Evolutionary conservation across 495 filamentous ascomycete genomes (phyloP), one percentile per base, ranked within the genome.

Genomic region (Elasticomyces elasticus): DNA sequence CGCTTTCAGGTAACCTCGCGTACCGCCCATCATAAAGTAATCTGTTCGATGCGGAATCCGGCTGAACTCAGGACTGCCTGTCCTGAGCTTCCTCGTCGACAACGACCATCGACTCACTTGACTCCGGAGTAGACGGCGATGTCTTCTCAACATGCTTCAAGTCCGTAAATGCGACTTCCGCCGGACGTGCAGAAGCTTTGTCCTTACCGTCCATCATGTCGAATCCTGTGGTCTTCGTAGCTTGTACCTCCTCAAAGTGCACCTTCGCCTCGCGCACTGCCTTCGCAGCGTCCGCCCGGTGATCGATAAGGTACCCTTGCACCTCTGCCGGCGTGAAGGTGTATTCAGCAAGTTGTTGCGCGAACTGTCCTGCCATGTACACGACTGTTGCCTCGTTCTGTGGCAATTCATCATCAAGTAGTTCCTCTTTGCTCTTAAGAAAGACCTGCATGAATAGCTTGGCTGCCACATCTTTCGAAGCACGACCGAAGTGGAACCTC

Each of bases 251-350:
- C 5, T 17, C n/a, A 19, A 43, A 43, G 40, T 43, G 20, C 40
- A 5, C 20, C 5, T 7, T 7, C 5, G 40, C 40, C 20, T 43
- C 13, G 6, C 20, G 40, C 13, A 49, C 47, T 11, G 47, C 47
- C 25, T 7, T n/a, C 28, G 9, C 47, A 3, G 28, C 26, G 35
- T 49, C 28, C 47, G 47, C 20, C 15, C 47, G 47, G 28, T 49
- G 15, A 7, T 49, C 12, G 4, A 49, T n/a, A 6, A 86, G 67
- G 57, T 75, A 84, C 0, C 76, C 79, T 62, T 86, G 82, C 17
- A 87, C 66, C 52, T 85, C 79, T 10, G 83, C 83, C 12, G 82
- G 81, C 0, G 81, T 82, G 52, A 85, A 79, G n/a, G 68, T 69
- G 23, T 72, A 58, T 3, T 75, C 69, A 0, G 80, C 80, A 19